Evolutionary conservation across 345 rosid species (phyloP), one percentile per base, ranked within the genome.

Genomic region (Corymbia maculata): DNA sequence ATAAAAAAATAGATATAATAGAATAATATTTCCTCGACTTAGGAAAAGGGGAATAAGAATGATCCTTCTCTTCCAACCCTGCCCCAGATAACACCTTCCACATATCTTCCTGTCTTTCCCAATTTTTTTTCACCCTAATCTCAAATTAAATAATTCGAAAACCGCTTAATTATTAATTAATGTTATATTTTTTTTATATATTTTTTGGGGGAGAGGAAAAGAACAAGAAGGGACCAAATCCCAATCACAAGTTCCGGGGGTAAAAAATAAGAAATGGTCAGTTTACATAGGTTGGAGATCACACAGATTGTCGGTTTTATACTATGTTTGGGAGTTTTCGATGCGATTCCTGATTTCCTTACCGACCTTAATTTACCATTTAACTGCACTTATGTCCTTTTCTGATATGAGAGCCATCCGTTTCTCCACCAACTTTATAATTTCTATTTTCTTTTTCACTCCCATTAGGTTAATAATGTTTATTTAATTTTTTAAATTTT

Each of bases 401-500:
- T 32, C 47, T 70, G 80, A 70, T 13, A 32, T 2, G 26, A 36
- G 47, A 5, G 80, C 16, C 21, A 13, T 70, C 15, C 32, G 45
- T 32, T 70, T 30, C 26, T 9, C 80, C 80, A 36, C 21, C 47
- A 19, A 17, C 80, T 70, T 17, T 11, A 1, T 70, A 21, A 1
- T 70, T 70, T 70, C 11, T 4, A 15, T 16, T 70, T 57, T 17
- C 16, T 70, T 8, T 16, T 16, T 8, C 5, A 32, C 80, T 32
- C 16, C 45, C 80, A 8, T 32, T 9, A 32, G 80, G 36, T 68
- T 68, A 32, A 8, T 32, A 9, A 4, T 30, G 19, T 30, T 13
- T 14, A 0, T 68, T 15, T 13, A 30, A 0, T 68, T 14, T 66
- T n/a, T 13, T 4, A 8, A 4, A 16, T 16, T 8, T 32, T 16